Evolutionary conservation across 352 stramenopile species (phyloP), one percentile per base, ranked within the genome.

Genomic region (Globisporangium polare): DNA sequence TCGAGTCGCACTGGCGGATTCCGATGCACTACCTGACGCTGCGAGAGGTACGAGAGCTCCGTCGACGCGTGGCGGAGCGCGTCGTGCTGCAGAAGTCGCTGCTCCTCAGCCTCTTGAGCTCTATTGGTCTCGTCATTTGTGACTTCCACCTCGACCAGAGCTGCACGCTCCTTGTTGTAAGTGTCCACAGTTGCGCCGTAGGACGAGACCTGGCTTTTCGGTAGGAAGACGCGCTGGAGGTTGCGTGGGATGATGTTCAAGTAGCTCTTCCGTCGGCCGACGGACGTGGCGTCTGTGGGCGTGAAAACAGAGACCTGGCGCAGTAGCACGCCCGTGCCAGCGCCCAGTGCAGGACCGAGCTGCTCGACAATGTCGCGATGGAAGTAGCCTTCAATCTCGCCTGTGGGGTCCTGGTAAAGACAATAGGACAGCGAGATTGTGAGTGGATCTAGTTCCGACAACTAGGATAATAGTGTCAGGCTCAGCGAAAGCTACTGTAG

Each of bases 301-400:
- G 75, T 77, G 51, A 89, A 91, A 29, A 88, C 68, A 1, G 80
- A 87, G 15, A 94, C 83, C 5, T 93, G 77, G 27, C 83, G 75
- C 0, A 94, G 68, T n/a, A 89, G 12, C 29, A 92, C 56, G 7
- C 66, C 86, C 0, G 71, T 74, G 10, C 80, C 80, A 24, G 64
- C 72, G 33, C 75, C 63, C 0, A 94, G 57, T 9, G 78, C 78
- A 41, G 81, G 71, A 0, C 82, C 83, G 24, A 93, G 65, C 22
- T 85, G 78, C 61, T 92, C 80, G 31, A 92, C 83, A 8, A 93
- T 73, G 31, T 92, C 81, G 0, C 80, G 81, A 55, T 94, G 86
- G 24, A 94, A 92, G 46, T 94, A 94, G 7, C 83, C 81, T 13
- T 92, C 80, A 7, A 93, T 77, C 62, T 88, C 81, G 15, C 78